Evolutionary conservation across 768 basidiomycete genomes (phyloP).

Genomic region (Hortiboletus campestris): DNA sequence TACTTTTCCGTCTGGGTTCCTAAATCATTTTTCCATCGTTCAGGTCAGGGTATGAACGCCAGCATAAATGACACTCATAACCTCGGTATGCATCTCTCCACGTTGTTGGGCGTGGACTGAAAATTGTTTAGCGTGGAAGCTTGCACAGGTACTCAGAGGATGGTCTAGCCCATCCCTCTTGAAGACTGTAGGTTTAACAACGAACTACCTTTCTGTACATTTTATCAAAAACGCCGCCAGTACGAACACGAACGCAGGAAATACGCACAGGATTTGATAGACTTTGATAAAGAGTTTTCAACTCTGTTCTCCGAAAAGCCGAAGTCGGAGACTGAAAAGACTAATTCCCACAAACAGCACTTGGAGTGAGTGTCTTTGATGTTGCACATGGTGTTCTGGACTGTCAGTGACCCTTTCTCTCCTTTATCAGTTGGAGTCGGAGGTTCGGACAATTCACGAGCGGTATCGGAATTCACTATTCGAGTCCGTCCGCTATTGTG

Average conservation of each 20-base stretch:
- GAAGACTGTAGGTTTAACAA: slow-evolving; percentile 30
- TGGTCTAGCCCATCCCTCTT: slow-evolving; percentile 36
- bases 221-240: slow-evolving; percentile 29
- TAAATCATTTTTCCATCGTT: too few species aligned
- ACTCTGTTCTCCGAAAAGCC: slow-evolving; percentile 42
- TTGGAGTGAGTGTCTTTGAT: too few species aligned
- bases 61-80: too few species aligned
- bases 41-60: too few species aligned
- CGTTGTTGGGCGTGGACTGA: too few species aligned
- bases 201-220: not conserved
- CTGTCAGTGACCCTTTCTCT: too few species aligned
- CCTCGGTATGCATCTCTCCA: too few species aligned
- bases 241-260: slow-evolving; percentile 41
- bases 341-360: slow-evolving; percentile 6
- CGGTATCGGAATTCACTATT: slow-evolving; percentile 40
- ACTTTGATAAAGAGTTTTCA: slow-evolving; percentile 63
- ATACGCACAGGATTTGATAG: slow-evolving; percentile 61
- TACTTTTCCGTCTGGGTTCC: too few species aligned
- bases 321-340: slow-evolving; percentile 40
- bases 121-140: too few species aligned
- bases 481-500: slow-evolving; percentile 34
- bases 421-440: slow-evolving; percentile 31
- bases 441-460: slow-evolving; percentile 36
- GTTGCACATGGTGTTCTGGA: too few species aligned
- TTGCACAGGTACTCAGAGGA: slow-evolving; percentile 18